Conservation (phyloP, 1,284 basidiomycete species). For the Vanrija humicola region DNA sequence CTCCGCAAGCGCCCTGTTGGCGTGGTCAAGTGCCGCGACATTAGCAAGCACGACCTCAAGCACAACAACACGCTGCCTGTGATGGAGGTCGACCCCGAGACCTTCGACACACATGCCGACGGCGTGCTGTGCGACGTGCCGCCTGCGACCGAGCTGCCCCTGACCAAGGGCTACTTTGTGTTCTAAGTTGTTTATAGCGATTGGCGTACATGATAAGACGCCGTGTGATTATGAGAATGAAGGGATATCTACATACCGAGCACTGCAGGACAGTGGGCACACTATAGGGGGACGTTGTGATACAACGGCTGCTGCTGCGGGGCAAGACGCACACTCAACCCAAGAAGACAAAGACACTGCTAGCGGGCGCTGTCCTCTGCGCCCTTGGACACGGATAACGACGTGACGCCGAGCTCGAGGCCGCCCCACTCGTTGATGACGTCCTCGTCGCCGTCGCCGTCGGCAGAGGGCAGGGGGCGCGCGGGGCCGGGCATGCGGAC, state of each 20-base stretch:
- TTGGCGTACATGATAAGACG: too few relatives aligned
- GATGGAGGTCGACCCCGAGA: conserved; percentile 89
- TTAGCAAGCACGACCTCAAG: conserved; percentile 89
- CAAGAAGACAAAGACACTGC: too few relatives aligned
- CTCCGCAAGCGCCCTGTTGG: conserved; percentile 71
- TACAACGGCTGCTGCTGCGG: too few relatives aligned
- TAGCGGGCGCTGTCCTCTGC: neutral
- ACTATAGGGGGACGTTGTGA: too few relatives aligned
- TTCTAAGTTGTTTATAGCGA: conserved; percentile 20
- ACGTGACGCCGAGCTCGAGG: conserved; percentile 14
- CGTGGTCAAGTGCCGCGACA: conserved; percentile 69
- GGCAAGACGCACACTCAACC: too few relatives aligned
- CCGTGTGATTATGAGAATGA: too few relatives aligned
- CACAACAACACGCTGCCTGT: conserved; percentile 76
- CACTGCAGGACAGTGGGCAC: too few relatives aligned
- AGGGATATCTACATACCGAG: too few relatives aligned
- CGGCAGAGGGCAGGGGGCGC: neutral
- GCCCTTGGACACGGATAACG: neutral
- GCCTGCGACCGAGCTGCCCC: conserved; percentile 67
- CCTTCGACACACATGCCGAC: conserved; percentile 79
- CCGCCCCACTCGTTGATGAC: conserved; percentile 17
- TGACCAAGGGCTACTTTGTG: conserved; percentile 60
- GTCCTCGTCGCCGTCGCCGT: conserved; percentile 15
- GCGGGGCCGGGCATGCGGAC: conserved; percentile 34
- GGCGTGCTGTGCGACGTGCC: conserved; percentile 69